Base-by-base conservation (phyloP, 2,329 filamentous ascomycete genomes). In the Fusarium sp. region DNA sequence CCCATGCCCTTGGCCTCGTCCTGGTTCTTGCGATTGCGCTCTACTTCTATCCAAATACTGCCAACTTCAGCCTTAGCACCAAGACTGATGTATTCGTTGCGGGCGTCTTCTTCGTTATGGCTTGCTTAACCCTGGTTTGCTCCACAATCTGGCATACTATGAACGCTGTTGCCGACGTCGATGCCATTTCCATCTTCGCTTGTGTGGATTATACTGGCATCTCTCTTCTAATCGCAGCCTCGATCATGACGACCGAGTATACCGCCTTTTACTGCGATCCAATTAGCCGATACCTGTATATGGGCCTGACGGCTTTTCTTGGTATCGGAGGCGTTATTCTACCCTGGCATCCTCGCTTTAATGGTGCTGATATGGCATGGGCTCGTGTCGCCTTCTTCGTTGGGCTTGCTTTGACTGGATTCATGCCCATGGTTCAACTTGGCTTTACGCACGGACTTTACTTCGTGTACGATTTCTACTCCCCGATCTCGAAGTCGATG, bases 151-250 rank as follows among this genome's bases (percentile, higher is more conserved):
- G 96, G 96, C 96, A 99, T 82, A 97, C 96, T 25, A 98, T 99
- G 94, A 97, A 95, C 82, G 93, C 93, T 73, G 96, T 98, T 55
- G 94, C 95, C 19, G 92, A 97, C 71, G 90, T 97, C 74, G 88
- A 89, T 20, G 87, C 97, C 41, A 91, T 99, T 81, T 96, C 97
- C 77, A 91, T 94, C 65, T 98, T 99, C 75, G 96, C 96, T 19
- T 99, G 96, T 78, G 94, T 99, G 61, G 96, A 99, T 79, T 99
- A 99, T 81, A 98, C 96, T 0, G 96, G 96, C 56, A 99, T 99
- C 71, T 97, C 94, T 2, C 84, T 99, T 50, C 87, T 99, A 25
- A 96, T 99, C 52, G 93, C 96, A 4, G 94, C 96, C 11, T 97
- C 93, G 57, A 99, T 99, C 81, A 93, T 98, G 87, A 97, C 96